Evolutionary conservation across 2,329 filamentous ascomycete genomes (phyloP), one percentile per base, ranked within the genome.

Genomic region (Chaetomium sp.): DNA sequence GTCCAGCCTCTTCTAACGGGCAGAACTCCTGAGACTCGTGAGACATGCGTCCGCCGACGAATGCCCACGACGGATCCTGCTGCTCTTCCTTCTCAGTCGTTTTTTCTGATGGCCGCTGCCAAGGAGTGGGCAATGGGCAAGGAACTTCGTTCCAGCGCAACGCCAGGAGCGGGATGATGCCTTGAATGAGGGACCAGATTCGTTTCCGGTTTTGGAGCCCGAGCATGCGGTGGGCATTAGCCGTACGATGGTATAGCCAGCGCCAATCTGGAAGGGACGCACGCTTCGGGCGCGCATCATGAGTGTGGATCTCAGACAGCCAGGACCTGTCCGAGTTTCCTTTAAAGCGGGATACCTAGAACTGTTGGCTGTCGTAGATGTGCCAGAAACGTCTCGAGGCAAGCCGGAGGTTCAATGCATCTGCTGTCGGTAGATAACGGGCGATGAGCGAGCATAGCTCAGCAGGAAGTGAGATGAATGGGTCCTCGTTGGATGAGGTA

Each of bases 291-390:
- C 44, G 6, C 11, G 6, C 4, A 5, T 9, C 32, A n/a, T 5
- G 10, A 12, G 34, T 4, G 5, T n/a, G 10, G 1, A 8, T 33
- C 34, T 45, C 49, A 33, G 33, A 52, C 1, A 52, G 41, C 41
- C 49, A 52, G 11, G 41, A 38, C 5, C 49, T 41, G 8, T 45
- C 49, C 34, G 42, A 52, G 42, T 0, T 14, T 11, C 38, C 41
- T 12, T 14, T 38, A 42, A 52, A 52, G 1, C 49, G 49, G 2
- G 49, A 52, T 11, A 42, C 49, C 41, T 40, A 52, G 14, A 52
- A 52, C 35, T 52, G 49, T 33, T 45, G 49, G 34, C 49, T 52
- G 9, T 36, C 32, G 6, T 37, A 52, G 1, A 52, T 2, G 14
- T n/a, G 8, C 49, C 49, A 52, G 33, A 52, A 52, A n/a, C 33